These are phyloP conservation scores for Eucalyptus microcorys DNA, from an alignment of 345 rosid species.

Conservation along the genomic window DNA sequence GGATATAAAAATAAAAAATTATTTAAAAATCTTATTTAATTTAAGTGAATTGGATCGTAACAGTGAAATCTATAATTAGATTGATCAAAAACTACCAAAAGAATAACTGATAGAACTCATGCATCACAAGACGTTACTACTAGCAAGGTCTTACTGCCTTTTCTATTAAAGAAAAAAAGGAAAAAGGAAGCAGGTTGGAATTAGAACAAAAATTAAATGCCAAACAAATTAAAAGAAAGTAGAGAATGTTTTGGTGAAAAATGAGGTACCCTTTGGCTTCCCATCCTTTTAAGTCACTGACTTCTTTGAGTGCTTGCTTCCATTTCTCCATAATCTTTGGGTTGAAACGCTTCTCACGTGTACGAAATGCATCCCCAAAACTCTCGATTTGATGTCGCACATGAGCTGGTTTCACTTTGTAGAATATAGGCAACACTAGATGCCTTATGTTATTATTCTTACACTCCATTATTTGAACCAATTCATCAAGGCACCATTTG, in stretches of 20 bases:
- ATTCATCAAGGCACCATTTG: background rate
- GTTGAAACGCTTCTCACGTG: background rate
- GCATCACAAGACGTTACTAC: background rate
- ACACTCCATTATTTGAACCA: background rate
- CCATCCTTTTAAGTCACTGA: background rate
- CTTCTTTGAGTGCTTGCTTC: background rate
- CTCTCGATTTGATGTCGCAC: background rate
- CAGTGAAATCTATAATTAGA: background rate
- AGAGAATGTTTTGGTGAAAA: background rate
- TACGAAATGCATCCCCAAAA: background rate
- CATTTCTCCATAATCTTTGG: background rate
- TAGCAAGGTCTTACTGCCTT: background rate
- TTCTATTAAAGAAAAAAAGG: background rate
- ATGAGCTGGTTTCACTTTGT: background rate
- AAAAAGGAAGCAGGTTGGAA: background rate
- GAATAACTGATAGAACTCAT: background rate
- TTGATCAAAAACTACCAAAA: background rate
- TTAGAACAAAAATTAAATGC: background rate
- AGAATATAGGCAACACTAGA: background rate
- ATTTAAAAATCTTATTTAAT: background rate
- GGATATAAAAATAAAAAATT: background rate
- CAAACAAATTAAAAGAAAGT: background rate
- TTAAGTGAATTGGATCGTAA: background rate
- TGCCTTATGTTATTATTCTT: background rate
- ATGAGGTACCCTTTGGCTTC: background rate